Evolutionary conservation across 306 rosid genomes (phyloP), one percentile per base, ranked within the genome.

Genomic region (Cyclanthera cordifolia): DNA sequence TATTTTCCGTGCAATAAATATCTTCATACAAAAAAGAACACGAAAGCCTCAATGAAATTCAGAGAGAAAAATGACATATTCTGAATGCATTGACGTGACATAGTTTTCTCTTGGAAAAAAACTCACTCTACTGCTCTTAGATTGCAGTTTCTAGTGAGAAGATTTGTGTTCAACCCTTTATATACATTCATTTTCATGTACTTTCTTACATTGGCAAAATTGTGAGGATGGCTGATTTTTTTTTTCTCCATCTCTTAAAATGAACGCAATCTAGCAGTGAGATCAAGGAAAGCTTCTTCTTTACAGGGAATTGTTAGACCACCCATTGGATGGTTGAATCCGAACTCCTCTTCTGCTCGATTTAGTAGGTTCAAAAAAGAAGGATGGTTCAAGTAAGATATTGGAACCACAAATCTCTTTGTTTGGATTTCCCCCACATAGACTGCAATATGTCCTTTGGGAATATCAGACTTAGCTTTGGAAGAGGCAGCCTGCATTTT

Each of bases 261-360:
- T 58, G 47, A 37, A 43, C 21, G 20, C 57, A 47, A 67, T 43
- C 48, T 4, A 17, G 86, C 80, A 61, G 69, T 60, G 57, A 81
- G 53, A 15, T 74, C 55, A 17, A 68, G 25, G 80, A 82, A 82
- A 12, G 72, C 6, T 14, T 79, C 73, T 53, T 87, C 81, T 23
- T 67, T 68, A 79, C 83, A 82, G 15, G 85, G 83, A 50, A 81
- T 79, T 41, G 88, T 82, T 48, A 82, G 71, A 24, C 83, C 85
- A 1, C 84, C 85, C 79, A 79, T 82, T 3, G 90, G 89, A 65
- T 82, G 88, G 37, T 72, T 45, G 64, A 55, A 81, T 24, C 84
- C 84, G 4, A 79, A 85, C 59, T 85, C 90, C 56, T 81, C 83
- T 64, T 79, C 86, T 4, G 80, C 74, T 53, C 66, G 73, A 28